Conservation (phyloP, 371 early-diverging fungal species). For the Synchytrium microbalum region DNA sequence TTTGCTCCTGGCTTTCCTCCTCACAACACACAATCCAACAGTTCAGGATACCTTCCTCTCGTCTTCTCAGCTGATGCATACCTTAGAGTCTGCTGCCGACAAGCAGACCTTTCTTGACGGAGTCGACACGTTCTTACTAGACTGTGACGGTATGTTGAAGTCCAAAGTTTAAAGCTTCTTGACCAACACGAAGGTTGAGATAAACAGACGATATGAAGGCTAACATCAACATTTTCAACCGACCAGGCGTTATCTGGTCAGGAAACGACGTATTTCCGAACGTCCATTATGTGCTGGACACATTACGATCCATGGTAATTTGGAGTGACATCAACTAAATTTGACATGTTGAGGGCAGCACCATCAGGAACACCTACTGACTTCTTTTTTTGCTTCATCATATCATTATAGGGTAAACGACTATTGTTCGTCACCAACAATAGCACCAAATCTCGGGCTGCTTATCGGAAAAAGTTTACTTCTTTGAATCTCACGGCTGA, state of each 20-base stretch:
- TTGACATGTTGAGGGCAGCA: neutral
- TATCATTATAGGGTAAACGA: slow-evolving; percentile 54
- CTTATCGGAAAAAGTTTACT: slow-evolving; percentile 74
- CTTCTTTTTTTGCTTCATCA: slow-evolving; percentile 3
- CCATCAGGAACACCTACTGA: neutral
- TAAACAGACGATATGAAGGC: too few species aligned
- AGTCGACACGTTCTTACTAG: slow-evolving; percentile 88
- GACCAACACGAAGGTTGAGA: neutral
- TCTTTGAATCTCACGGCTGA: slow-evolving; percentile 65
- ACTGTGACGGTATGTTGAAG: slow-evolving; percentile 82
- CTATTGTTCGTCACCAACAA: slow-evolving; percentile 95
- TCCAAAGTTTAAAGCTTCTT: neutral
- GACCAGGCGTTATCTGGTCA: slow-evolving; percentile 88
- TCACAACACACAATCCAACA: too few species aligned
- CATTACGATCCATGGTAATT: slow-evolving; percentile 60
- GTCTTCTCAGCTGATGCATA: too few species aligned
- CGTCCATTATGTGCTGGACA: slow-evolving; percentile 58
- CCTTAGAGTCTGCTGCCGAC: too few species aligned
- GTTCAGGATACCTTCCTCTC: too few species aligned
- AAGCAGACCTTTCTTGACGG: slow-evolving; percentile 42
- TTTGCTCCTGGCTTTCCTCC: too few species aligned
- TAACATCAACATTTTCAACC: too few species aligned
- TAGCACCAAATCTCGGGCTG: slow-evolving; percentile 75
- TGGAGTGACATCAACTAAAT: neutral
- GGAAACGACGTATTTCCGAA: slow-evolving; percentile 61